Evolutionary conservation across 1,139 yeast genomes (phyloP).

Genomic region (Scheffersomyces illinoinensis): DNA sequence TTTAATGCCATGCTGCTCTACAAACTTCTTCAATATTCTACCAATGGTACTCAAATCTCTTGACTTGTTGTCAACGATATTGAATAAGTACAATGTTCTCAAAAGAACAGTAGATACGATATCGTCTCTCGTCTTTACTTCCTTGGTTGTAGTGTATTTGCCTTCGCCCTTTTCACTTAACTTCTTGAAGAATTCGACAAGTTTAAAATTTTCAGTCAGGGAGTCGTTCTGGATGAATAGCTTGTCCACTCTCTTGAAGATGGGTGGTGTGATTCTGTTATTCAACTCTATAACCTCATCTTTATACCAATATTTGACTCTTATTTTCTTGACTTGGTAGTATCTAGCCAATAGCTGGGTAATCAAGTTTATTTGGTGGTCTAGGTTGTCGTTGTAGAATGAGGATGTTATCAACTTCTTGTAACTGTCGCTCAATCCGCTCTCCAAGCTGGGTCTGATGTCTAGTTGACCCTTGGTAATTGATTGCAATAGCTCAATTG

Average conservation of each 20-base stretch:
- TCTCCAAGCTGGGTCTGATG: constrained; percentile 73
- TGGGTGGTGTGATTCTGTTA: constrained; percentile 54
- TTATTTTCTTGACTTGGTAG: constrained; percentile 74
- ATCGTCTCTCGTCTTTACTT: constrained; percentile 45
- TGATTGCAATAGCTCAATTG: constrained; percentile 65
- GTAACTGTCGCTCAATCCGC: constrained; percentile 59
- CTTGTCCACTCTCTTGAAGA: constrained; percentile 29
- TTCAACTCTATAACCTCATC: constrained; percentile 48
- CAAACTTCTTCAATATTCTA: constrained; percentile 42
- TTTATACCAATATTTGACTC: constrained; percentile 61
- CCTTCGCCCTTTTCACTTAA: constrained; percentile 12
- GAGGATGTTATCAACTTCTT: constrained; percentile 51
- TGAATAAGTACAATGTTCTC: constrained; percentile 59
- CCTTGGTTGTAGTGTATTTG: constrained; percentile 11
- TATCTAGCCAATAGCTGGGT: constrained; percentile 80
- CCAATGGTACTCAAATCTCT: constrained; percentile 58
- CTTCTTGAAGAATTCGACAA: constrained; percentile 34
- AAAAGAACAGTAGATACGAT: constrained; percentile 60
- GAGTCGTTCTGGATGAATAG: constrained; percentile 13
- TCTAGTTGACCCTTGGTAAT: constrained; percentile 63
- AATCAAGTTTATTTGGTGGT: constrained; percentile 64
- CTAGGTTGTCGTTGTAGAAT: constrained; percentile 50
- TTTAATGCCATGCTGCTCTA: constrained; percentile 25
- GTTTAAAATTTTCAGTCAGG: constrained; percentile 27
- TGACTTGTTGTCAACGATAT: constrained; percentile 48